A percentile compares a stretch with the other conserved stretches of the same genome.
These are phyloP conservation scores for Saururus chinensis DNA, from an alignment of 164 flowering plant species.

Conservation along the genomic window DNA sequence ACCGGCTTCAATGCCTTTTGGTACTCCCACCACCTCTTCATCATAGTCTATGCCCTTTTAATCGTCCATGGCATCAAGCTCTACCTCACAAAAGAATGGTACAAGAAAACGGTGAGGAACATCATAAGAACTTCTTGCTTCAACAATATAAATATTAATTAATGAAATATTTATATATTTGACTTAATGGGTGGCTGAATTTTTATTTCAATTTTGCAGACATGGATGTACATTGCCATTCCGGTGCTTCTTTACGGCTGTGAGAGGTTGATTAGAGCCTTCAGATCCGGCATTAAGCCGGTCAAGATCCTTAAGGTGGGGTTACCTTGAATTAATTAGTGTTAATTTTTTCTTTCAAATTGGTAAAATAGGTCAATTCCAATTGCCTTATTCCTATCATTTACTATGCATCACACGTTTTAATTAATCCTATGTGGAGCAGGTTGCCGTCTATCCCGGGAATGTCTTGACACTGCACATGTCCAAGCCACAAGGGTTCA, in stretches of 20 bases:
- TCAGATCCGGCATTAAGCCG: slow-evolving; percentile 35
- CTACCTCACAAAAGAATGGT: slow-evolving; percentile 24
- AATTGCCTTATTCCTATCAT: not conserved
- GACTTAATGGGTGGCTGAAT: not conserved
- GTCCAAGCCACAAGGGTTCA: slow-evolving; percentile 46
- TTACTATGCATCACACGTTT: too few species aligned
- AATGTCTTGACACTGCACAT: slow-evolving; percentile 38
- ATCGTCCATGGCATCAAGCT: slow-evolving; percentile 24
- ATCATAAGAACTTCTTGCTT: too few species aligned
- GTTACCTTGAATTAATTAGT: not conserved
- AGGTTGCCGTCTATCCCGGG: slow-evolving; percentile 47
- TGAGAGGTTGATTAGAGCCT: slow-evolving; percentile 38
- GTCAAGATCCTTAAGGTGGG: slow-evolving; percentile 41
- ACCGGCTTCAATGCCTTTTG: slow-evolving; percentile 35
- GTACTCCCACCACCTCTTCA: slow-evolving; percentile 33
- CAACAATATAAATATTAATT: not conserved
- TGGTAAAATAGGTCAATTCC: too few species aligned
- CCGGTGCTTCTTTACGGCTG: slow-evolving; percentile 30
- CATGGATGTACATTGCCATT: slow-evolving; percentile 46
- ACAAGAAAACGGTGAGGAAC: slow-evolving; percentile 30
- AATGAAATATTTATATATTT: too few species aligned
- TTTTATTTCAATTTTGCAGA: slow-evolving; percentile 14
- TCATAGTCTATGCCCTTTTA: slow-evolving; percentile 25
- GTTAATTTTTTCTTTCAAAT: not conserved
- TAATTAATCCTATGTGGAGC: not conserved